Base-by-base conservation (phyloP, 257 asterid species). In the Plectranthus barbatus region DNA sequence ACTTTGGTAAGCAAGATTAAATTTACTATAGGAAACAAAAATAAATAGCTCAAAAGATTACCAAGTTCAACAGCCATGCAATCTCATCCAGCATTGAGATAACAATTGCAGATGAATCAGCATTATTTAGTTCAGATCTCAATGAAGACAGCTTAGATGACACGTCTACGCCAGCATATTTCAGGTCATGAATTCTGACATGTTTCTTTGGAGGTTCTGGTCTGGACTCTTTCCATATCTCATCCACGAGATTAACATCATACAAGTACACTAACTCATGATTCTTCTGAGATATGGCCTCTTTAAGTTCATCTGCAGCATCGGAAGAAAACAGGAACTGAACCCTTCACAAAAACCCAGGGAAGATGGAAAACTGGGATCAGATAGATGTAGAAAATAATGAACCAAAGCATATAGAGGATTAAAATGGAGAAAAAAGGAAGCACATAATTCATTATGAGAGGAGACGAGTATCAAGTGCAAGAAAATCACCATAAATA, bases 21-120 rank as follows among this genome's bases (percentile, higher is more conserved):
- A 66, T 33, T 19, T 23, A 42, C 20, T 29, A 8, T 58, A 55
- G 56, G 47, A 36, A 37, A 67, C 13, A 33, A 23, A 58, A 17
- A 66, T 21, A 48, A 41, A 37, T 42, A 26, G 54, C 46, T 45
- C 20, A 68, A 62, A 21, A 36, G 29, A 41, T 62, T 85, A 92
- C 99, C 99, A 92, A 81, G 87, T 93, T 93, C 91, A 93, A 78
- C 54, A 93, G 80, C 99, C 99, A 93, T 2, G 99, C 96, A 54
- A 93, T 77, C 82, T 93, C 99, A 80, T 93, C 99, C 73, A 93
- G 88, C 95, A 90, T 78, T 9, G 97, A 79, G 83, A 90, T 80
- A 75, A 93, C 81, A 66, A 90, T 80, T 26, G 96, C 99, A 52
- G 97, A 83, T 71, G 94, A 72, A 76, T 91, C 96, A 76, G 86